Base-by-base conservation (phyloP, 2,329 filamentous ascomycete genomes). In the Curvularia hawaiiensis region DNA sequence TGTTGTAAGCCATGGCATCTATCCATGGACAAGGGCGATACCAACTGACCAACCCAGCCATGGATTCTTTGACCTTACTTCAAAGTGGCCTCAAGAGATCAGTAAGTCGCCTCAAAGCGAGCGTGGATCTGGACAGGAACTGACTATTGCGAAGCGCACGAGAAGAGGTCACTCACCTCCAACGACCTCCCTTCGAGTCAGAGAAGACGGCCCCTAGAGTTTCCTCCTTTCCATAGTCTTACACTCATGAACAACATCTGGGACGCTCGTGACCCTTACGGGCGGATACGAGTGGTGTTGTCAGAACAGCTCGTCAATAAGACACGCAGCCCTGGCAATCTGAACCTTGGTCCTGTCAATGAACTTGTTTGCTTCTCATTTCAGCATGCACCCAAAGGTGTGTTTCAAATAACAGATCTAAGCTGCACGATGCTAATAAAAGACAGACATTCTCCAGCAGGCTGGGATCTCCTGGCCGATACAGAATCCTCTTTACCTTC, bases 301-400 rank as follows among this genome's bases (percentile, higher is more conserved):
- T 87, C 89, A 28, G 74, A 76, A 47, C 91, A 94, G 70, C 88
- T 90, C 0, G 87, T 92, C 56, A 62, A 67, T 39, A 71, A 65
- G 39, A 54, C 58, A 2, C 43, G 38, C 22, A 56, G 59, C 35
- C 60, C 64, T 30, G 67, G 68, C 6, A 64, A 67, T 8, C 24
- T 65, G 1, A 63, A 69, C 9, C 85, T 90, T 62, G 87, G 91
- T 66, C 80, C 86, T 40, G 79, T 90, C 60, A 90, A 88, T 69
- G 91, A 93, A 67, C 76, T 92, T 44, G 84, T 92, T 24, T 84
- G 85, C 14, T 95, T 96, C 75, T 88, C 91, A 1, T 96, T 96
- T 67, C 90, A 95, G 69, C 90, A 95, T 79, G 92, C 90, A 33
- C 91, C 92, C 1, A 77, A 90, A 53, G 83, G 91, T 94, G 79